phyloP scores from a whole-genome alignment of 331 rosid genomes.

The Malus hybrid region DNA sequence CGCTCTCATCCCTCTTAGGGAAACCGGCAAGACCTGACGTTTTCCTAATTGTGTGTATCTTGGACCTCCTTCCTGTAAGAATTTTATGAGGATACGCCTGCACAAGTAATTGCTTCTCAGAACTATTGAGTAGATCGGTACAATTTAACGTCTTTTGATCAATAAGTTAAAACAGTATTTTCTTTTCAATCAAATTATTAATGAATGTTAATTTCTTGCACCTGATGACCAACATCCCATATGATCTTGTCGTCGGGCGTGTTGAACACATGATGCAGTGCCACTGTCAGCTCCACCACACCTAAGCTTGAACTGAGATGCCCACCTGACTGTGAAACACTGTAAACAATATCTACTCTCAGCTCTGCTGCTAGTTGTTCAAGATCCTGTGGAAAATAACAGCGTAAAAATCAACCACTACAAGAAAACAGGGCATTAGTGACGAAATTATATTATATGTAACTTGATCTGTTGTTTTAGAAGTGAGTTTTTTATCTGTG shows the following conservation, averaged over 20 bases:
- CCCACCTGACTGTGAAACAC: constrained; percentile 66
- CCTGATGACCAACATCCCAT: constrained; percentile 99
- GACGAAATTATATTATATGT: not conserved
- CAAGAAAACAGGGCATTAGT: not conserved
- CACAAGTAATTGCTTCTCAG: constrained; percentile 13
- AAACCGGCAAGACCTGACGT: constrained; percentile 86
- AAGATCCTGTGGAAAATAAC: constrained; percentile 46
- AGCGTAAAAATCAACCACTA: not conserved
- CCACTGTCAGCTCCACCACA: constrained; percentile 77
- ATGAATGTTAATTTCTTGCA: constrained; percentile 6
- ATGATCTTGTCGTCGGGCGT: constrained; percentile 78
- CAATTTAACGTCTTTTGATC: not conserved
- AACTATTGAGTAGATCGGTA: not conserved
- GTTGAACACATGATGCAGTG: constrained; percentile 78
- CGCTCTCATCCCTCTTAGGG: constrained; percentile 82
- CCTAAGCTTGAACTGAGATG: constrained; percentile 94
- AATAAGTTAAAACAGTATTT: not conserved
- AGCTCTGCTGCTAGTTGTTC: constrained; percentile 79
- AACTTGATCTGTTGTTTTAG: not conserved
- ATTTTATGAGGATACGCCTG: constrained; percentile 92
- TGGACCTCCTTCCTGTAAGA: constrained; percentile 83
- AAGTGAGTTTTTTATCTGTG: not conserved
- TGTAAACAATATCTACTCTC: constrained; percentile 64
- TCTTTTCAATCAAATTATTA: not conserved
- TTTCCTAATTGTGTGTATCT: constrained; percentile 71